Evolutionary conservation across 2,329 filamentous ascomycete genomes (phyloP), one percentile per base, ranked within the genome.

Genomic region (Trichoderma hamatum): DNA sequence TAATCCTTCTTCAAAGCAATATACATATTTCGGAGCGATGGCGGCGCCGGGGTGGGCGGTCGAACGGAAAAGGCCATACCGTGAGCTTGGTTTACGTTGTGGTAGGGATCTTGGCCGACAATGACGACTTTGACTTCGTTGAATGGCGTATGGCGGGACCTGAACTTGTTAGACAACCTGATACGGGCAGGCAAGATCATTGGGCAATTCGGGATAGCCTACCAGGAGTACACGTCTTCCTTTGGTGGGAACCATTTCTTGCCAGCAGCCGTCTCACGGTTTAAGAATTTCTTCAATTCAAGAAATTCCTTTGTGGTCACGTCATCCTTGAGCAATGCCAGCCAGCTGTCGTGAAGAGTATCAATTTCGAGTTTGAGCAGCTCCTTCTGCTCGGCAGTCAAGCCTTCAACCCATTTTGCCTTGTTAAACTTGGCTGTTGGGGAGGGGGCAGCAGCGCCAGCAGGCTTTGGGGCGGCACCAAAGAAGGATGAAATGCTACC

Each of bases 151-250:
- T 97, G 92, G 30, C 94, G 92, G 70, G 95, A 97, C 95, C 95
- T 97, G 70, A n/a, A 21, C 49, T 58, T 43, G 52, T 52, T 51
- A 54, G 62, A 16, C 19, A n/a, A 60, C n/a, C 13, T 61, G 55
- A 4, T 14, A 36, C 61, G 14, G 16, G 46, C 19, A 52, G 24
- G 19, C 7, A 43, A 52, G 5, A 13, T 2, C 1, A 9, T 54
- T 61, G 11, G 55, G 10, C n/a, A 55, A 9, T 14, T 36, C 14
- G 67, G 24, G 56, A 19, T 63, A 55, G 75, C 85, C 68, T 84
- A 97, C 96, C 96, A 99, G 72, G 93, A 96, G 81, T 99, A 99
- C 14, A 99, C 89, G 75, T 99, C 95, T 72, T 93, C 86, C 74
- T 89, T 85, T 0, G 95, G 95, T 3, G 96, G 96, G 75, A 96